phyloP scores from a whole-genome alignment of 176 grass and related monocot species.

The Areca catechu region DNA sequence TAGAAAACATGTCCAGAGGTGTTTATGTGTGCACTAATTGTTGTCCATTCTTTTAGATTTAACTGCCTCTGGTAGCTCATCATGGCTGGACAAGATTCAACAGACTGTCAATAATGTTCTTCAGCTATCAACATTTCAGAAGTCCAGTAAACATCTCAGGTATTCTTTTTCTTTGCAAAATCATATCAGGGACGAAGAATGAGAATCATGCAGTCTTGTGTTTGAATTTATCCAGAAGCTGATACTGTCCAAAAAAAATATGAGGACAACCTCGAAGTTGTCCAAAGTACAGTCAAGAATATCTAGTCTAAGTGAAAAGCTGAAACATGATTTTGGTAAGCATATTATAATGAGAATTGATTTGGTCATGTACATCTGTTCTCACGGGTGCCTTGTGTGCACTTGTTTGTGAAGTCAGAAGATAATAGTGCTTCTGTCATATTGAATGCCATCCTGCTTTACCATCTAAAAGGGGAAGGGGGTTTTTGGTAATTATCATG shows the following conservation, averaged over 20 bases:
- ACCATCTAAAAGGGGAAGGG: too few relatives aligned
- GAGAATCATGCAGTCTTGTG: conserved; percentile 7
- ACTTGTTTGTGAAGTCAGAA: too few relatives aligned
- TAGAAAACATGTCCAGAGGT: not conserved
- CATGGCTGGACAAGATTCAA: conserved; percentile 91
- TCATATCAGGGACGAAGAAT: conserved; percentile 6
- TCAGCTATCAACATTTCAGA: conserved; percentile 76
- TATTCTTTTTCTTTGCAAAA: conserved; percentile 25
- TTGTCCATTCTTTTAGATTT: conserved; percentile 34
- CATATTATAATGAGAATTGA: conserved; percentile 10
- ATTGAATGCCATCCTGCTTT: too few relatives aligned
- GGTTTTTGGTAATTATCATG: too few relatives aligned
- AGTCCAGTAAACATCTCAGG: conserved; percentile 87
- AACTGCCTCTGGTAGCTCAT: conserved; percentile 31
- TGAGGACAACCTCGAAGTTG: conserved; percentile 82
- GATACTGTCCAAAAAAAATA: conserved; percentile 78
- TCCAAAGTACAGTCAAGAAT: conserved; percentile 93
- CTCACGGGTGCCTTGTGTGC: too few relatives aligned
- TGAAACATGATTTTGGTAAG: conserved; percentile 87
- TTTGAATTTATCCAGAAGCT: conserved; percentile 52
- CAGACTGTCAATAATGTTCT: conserved; percentile 74
- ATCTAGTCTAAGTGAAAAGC: conserved; percentile 57
- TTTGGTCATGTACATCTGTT: not conserved
- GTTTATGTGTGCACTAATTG: not conserved
- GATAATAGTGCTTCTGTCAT: not conserved